Base-by-base conservation (phyloP, 305 asterid genomes). In the Ilex paraguariensis region DNA sequence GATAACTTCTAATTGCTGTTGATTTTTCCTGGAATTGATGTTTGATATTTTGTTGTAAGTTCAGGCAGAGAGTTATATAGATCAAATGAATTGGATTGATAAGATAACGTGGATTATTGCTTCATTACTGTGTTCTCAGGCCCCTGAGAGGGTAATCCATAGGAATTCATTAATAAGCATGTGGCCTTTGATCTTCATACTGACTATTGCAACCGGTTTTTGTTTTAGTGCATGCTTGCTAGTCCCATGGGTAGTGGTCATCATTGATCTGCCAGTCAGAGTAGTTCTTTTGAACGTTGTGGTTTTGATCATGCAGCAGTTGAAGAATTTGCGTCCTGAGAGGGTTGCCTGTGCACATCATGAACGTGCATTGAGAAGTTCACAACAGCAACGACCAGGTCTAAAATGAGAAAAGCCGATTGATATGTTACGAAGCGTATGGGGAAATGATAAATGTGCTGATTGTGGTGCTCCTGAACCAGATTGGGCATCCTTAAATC, bases 1-100 rank as follows among this genome's bases (percentile, higher is more conserved):
- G 21, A 17, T 17, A 17, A 17, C 21, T 17, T 17, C 21, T 17
- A 17, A 17, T 17, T 17, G 21, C 21, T 17, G 1, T 17, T 17
- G 21, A 17, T 17, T 17, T 17, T 17, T 0, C 21, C 0, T 17
- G 21, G 21, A 17, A 17, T 17, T 17, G 21, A 17, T 17, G 21
- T 17, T 17, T 17, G 1, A 17, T 50, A 70, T 71, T 80, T 75
- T 50, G 73, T 68, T 67, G 79, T 80, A 66, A 60, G 70, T 81
- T 85, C 90, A 94, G 97, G 99, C 99, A 60, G 99, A 94, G 82
- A 94, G 96, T 77, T 87, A 96, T 69, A 73, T 88, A 70, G 99
- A 94, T 83, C 99, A 91, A 79, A 94, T 91, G 97, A 97, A 88
- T 69, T 94, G 99, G 99, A 87, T 94, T 62, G 99, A 94, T 83